Conservation (phyloP, 2,329 filamentous ascomycete species). For the Penicillium freii region DNA sequence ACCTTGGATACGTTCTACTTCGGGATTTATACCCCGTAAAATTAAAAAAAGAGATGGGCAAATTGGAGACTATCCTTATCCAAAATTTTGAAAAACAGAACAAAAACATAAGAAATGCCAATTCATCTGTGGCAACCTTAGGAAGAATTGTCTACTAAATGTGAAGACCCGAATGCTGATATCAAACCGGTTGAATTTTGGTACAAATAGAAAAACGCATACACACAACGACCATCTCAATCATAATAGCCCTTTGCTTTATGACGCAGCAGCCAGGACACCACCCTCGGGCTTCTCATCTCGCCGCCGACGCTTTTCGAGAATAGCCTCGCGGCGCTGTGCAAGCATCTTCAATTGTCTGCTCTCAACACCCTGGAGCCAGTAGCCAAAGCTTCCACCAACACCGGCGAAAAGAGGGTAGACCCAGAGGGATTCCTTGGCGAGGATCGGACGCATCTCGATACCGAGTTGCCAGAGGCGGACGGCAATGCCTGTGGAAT, state of each 20-base stretch:
- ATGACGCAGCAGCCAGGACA: slow-evolving; percentile 38
- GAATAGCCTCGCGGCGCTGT: slow-evolving; percentile 73
- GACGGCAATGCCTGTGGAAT: slow-evolving; percentile 72
- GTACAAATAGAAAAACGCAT: slow-evolving; percentile 29
- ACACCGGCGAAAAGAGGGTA: slow-evolving; percentile 86
- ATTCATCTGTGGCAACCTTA: background rate
- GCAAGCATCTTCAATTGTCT: slow-evolving; percentile 73
- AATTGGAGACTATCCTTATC: background rate
- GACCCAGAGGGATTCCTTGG: slow-evolving; percentile 77
- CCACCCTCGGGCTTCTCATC: slow-evolving; percentile 49
- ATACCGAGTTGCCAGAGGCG: slow-evolving; percentile 97
- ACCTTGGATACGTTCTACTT: slow-evolving; percentile 8
- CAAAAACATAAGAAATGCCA: slow-evolving; percentile 2
- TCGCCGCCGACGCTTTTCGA: slow-evolving; percentile 85
- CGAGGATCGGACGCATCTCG: slow-evolving; percentile 95
- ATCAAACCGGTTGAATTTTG: slow-evolving; percentile 35
- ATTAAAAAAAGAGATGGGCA: background rate
- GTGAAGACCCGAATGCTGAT: slow-evolving; percentile 18
- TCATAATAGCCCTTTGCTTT: slow-evolving; percentile 22
- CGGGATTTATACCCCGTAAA: slow-evolving; percentile 1
- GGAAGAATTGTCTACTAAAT: slow-evolving; percentile 1
- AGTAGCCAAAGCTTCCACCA: slow-evolving; percentile 93
- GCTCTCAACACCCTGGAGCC: slow-evolving; percentile 86
- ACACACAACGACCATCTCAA: slow-evolving; percentile 19
- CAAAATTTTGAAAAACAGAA: background rate